These are phyloP conservation scores for Hanseniaspora thailandica DNA, from an alignment of 805 yeast genomes.

Conservation along the genomic window DNA sequence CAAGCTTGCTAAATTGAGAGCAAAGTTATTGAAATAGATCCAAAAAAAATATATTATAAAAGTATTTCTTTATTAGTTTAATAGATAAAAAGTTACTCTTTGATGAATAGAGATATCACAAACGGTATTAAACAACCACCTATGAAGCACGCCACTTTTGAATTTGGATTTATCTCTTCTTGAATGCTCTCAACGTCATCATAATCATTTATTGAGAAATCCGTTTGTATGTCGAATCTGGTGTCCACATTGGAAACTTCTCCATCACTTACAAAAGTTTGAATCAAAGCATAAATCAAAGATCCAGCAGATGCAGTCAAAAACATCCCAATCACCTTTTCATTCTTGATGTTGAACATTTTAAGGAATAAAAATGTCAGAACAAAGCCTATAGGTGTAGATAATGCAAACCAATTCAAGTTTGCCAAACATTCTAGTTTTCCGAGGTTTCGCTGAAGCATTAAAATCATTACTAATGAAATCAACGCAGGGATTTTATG, in stretches of 20 bases:
- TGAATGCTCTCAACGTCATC: constrained; percentile 12
- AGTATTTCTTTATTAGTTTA: not conserved
- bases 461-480: constrained; percentile 43
- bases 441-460: constrained; percentile 32
- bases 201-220: constrained; percentile 7
- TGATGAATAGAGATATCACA: not conserved
- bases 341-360: constrained; percentile 16
- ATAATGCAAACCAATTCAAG: constrained; percentile 30
- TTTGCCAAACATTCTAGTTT: constrained; percentile 35
- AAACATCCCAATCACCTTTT: constrained; percentile 26
- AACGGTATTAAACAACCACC: constrained; percentile 7
- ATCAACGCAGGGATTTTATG: constrained; percentile 59
- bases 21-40: constrained; percentile 7
- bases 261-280: constrained; percentile 16
- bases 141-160: not conserved
- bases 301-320: constrained; percentile 29
- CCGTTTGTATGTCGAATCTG: constrained; percentile 6
- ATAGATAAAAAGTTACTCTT: not conserved
- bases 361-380: constrained; percentile 19
- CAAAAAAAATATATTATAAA: no score
- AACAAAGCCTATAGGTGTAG: constrained; percentile 28
- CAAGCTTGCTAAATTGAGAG: constrained; percentile 6
- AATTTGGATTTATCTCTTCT: not conserved
- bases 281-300: constrained; percentile 27
- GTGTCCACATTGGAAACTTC: not conserved